These are phyloP conservation scores for Tirmania nivea DNA, from an alignment of 495 filamentous ascomycete genomes.

Conservation along the genomic window DNA sequence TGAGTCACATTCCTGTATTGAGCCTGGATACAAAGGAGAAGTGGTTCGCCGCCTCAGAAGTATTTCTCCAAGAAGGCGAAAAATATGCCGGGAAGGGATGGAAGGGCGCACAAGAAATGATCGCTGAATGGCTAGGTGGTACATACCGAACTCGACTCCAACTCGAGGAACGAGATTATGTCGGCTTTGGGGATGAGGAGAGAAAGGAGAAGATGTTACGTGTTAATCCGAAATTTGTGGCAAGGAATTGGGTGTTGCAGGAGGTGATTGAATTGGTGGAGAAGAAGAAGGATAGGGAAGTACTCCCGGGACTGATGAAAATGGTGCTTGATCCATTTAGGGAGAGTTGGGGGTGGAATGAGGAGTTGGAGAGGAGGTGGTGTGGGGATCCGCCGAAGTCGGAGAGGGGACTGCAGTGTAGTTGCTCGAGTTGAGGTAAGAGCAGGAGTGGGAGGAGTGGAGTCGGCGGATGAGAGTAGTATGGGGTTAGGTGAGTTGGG, in stretches of 20 bases:
- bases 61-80: constrained; percentile 51
- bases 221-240: constrained; percentile 80
- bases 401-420: constrained; percentile 71
- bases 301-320: constrained; percentile 52
- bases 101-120: constrained; percentile 39
- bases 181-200: constrained; percentile 31
- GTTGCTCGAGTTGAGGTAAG: constrained; percentile 27
- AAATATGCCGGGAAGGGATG: constrained; percentile 32
- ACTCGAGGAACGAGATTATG: constrained; percentile 24
- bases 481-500: not conserved
- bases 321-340: constrained; percentile 67
- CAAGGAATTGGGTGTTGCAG: constrained; percentile 77
- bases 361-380: constrained; percentile 58
- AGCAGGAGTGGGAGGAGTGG: not conserved
- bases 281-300: constrained; percentile 54
- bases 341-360: constrained; percentile 53
- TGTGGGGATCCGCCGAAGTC: constrained; percentile 66
- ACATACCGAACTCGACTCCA: constrained; percentile 48
- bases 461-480: not conserved
- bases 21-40: constrained; percentile 38
- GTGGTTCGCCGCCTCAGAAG: constrained; percentile 32
- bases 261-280: constrained; percentile 79
- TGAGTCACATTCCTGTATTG: constrained; percentile 35
- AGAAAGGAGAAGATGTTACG: constrained; percentile 51
- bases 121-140: constrained; percentile 60